Evolutionary conservation across 78 protist genomes (phyloP), one percentile per base, ranked within the genome.

Genomic region (Pigoraptor vietnamica): DNA sequence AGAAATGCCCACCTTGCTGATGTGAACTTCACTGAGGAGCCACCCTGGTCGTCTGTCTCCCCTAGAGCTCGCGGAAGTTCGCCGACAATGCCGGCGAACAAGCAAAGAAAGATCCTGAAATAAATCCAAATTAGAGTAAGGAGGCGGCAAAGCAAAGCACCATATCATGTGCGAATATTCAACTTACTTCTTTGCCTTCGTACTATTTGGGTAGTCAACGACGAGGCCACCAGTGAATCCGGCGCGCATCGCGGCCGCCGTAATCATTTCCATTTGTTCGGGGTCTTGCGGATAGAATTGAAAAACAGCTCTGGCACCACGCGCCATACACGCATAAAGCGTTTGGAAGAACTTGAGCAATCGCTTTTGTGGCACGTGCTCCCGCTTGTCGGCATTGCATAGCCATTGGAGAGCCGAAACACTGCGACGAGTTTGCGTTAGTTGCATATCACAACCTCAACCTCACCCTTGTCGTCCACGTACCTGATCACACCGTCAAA

Each of bases 181-280:
- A 10, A 37, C 89, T 2, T 82, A 83, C 90, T 98, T 98, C 89
- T 98, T 98, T 35, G 99, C 99, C n/a, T 92, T 90, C 0, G 98
- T 96, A 55, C 96, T 91, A 92, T 98, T 94, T 29, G 99, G 99
- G 92, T 92, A 98, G 90, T 98, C 99, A 37, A 98, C 97, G 34
- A 98, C 96, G 0, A 96, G 81, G 87, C 99, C 99, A 6, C 99
- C 99, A 0, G 96, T 83, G 91, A 98, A 98, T 56, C 99, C 99
- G 56, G 95, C 89, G 67, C 94, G 56, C 93, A 96, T 92, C 29
- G 99, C 99, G 2, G 93, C 83, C 34, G 89, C 37, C 0, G 97
- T 92, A 24, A 98, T 92, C 90, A 98, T 34, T 21, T 94, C 96
- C 81, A 97, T 90, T 91, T 98, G 99, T 38, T 95, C 91, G 9